Conservation (phyloP, 23 red algal genomes). For the Gracilariopsis chorda region DNA sequence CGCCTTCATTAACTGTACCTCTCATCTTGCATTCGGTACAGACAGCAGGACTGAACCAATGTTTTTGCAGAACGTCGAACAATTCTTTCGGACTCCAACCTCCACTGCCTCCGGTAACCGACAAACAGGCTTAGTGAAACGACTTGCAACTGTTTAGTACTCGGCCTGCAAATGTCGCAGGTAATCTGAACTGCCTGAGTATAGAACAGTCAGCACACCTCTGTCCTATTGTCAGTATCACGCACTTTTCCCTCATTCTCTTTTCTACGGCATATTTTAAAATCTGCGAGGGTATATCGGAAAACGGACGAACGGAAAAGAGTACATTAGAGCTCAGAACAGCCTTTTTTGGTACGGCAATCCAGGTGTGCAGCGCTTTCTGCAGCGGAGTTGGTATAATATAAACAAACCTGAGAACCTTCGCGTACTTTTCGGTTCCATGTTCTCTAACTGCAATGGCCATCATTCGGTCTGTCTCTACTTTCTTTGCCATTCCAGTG, state of each 20-base stretch:
- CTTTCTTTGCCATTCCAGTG: too few relatives aligned
- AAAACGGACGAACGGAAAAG: neutral
- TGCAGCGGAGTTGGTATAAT: neutral
- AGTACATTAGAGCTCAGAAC: neutral
- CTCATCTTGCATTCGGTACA: neutral
- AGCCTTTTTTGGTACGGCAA: neutral
- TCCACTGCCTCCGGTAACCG: neutral
- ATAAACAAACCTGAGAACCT: neutral
- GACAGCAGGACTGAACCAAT: neutral
- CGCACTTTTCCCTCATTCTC: neutral
- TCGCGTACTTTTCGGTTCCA: neutral
- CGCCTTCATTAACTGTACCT: slow-evolving; percentile 24
- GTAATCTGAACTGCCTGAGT: slow-evolving; percentile 17
- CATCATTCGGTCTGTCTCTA: too few relatives aligned
- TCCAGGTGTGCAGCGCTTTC: neutral
- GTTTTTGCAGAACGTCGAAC: neutral
- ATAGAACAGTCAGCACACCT: slow-evolving; percentile 38
- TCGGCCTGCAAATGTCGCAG: neutral
- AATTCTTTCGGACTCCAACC: too few relatives aligned
- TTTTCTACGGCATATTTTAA: neutral
- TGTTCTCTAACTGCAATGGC: neutral
- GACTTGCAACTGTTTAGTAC: neutral
- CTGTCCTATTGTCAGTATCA: neutral
- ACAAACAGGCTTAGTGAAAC: neutral
- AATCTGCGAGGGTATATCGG: neutral